A percentile compares a stretch with the other conserved stretches of the same genome.
Evolutionary conservation across 2,329 filamentous ascomycete genomes (phyloP).

Genomic region (Coniochaeta pulveracea): DNA sequence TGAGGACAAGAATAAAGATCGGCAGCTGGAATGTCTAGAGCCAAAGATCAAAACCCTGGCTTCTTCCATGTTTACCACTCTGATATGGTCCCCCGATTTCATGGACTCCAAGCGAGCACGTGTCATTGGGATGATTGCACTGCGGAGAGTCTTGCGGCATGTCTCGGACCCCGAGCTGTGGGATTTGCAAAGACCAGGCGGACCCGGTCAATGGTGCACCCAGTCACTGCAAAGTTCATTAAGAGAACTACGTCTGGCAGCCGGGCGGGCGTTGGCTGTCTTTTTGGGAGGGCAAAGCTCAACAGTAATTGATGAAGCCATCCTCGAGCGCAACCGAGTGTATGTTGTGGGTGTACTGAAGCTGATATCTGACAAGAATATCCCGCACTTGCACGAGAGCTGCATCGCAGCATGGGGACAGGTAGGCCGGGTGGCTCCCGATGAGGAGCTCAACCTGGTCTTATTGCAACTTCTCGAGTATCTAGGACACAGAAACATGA

Average conservation of each 20-base stretch:
- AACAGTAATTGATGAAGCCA: slow-evolving; percentile 21
- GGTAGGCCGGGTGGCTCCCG: slow-evolving; percentile 63
- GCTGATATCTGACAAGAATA: slow-evolving; percentile 57
- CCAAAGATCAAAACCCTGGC: slow-evolving; percentile 22
- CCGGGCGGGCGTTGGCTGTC: slow-evolving; percentile 42
- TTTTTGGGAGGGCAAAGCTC: slow-evolving; percentile 41
- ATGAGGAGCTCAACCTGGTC: slow-evolving; percentile 78
- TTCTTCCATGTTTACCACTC: slow-evolving; percentile 30
- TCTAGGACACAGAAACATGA: slow-evolving; percentile 68
- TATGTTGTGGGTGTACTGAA: slow-evolving; percentile 61
- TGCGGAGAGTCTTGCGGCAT: slow-evolving; percentile 61
- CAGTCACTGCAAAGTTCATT: slow-evolving; percentile 73
- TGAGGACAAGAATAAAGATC: not conserved
- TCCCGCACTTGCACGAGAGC: slow-evolving; percentile 64
- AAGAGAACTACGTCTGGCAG: slow-evolving; percentile 73
- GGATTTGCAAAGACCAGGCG: slow-evolving; percentile 51
- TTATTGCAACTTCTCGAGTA: slow-evolving; percentile 78
- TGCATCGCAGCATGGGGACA: slow-evolving; percentile 80
- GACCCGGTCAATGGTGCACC: slow-evolving; percentile 69
- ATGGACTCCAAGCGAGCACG: slow-evolving; percentile 47
- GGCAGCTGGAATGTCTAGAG: slow-evolving; percentile 11
- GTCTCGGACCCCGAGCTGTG: slow-evolving; percentile 46
- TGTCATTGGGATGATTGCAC: slow-evolving; percentile 58
- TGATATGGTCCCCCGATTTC: slow-evolving; percentile 35
- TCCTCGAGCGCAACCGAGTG: slow-evolving; percentile 53